Evolutionary conservation across 2,329 filamentous ascomycete species (phyloP), one percentile per base, ranked within the genome.

Genomic region (Lachnellula hyalina): DNA sequence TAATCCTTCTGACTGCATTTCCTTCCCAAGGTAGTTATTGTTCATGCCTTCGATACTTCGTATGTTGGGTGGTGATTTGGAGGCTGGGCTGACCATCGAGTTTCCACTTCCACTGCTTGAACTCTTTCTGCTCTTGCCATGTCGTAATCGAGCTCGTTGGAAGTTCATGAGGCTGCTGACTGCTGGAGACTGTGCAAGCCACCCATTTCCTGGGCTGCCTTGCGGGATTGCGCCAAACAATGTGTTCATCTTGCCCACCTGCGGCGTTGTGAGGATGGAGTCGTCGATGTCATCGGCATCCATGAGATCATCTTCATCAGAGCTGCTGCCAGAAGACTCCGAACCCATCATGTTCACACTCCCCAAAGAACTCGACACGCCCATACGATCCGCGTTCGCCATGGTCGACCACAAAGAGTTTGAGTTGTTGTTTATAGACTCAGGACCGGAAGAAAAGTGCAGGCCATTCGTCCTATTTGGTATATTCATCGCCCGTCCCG

Each of bases 121-220:
- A 63, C 82, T 85, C 65, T 87, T 85, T 53, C 83, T 77, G 61
- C 80, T 85, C 56, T 79, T 86, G 1, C 79, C 78, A 61, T 79
- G 79, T 51, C 80, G 77, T 54, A 84, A 70, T 38, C 84, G 76
- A 34, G 77, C 77, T 19, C 83, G 75, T 63, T 86, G 83, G 64
- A 96, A 96, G 66, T 88, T 95, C 75, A 90, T 83, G 40, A 96
- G 81, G 65, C 84, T 91, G 59, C 84, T 85, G 60, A 85, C 81
- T 8, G 88, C 86, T 14, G 87, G 86, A 17, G 88, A 91, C 58
- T 81, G 80, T 53, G 81, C 77, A 64, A 83, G 77, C 84, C 85
- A 90, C 15, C 85, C 80, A 40, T 77, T 79, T 19, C 77, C 77
- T 23, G 77, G 78, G 63, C 79, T 83, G 14, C 76, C 72, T 44